Conservation (phyloP, 2,329 filamentous ascomycete genomes). For the Colletotrichum neosansevieriae region DNA sequence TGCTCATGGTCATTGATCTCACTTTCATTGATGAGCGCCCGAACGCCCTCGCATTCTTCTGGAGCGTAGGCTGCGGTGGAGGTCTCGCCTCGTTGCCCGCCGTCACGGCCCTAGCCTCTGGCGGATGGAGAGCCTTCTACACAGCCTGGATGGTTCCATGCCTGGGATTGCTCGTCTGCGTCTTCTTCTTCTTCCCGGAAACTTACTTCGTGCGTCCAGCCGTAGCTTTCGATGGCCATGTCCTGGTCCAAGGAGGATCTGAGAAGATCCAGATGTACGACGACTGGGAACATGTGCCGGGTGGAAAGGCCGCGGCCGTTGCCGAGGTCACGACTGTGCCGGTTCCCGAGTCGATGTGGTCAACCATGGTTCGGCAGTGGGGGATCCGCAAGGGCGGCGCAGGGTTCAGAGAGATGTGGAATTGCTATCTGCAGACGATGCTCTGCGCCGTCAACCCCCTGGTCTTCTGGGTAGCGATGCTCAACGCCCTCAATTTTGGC, state of each 20-base stretch:
- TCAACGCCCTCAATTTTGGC: constrained; percentile 44
- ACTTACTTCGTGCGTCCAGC: constrained; percentile 56
- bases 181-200: constrained; percentile 50
- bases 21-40: constrained; percentile 54
- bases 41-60: constrained; percentile 49
- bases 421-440: constrained; percentile 43
- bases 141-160: constrained; percentile 46
- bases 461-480: constrained; percentile 45
- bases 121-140: constrained; percentile 51
- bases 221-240: constrained; percentile 55
- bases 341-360: constrained; percentile 25
- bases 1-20: constrained; percentile 53
- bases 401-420: constrained; percentile 36
- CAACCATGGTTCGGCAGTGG: constrained; percentile 22
- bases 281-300: constrained; percentile 45
- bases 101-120: constrained; percentile 43
- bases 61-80: constrained; percentile 46
- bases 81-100: constrained; percentile 47
- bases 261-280: constrained; percentile 54
- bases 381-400: constrained; percentile 32
- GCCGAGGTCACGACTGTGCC: neutral
- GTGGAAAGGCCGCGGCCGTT: neutral
- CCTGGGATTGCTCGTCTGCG: constrained; percentile 44
- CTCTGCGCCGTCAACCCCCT: constrained; percentile 46
- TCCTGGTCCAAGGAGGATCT: constrained; percentile 51